Conservation (phyloP, 495 filamentous ascomycete species). For the Aeminium ludgeri region DNA sequence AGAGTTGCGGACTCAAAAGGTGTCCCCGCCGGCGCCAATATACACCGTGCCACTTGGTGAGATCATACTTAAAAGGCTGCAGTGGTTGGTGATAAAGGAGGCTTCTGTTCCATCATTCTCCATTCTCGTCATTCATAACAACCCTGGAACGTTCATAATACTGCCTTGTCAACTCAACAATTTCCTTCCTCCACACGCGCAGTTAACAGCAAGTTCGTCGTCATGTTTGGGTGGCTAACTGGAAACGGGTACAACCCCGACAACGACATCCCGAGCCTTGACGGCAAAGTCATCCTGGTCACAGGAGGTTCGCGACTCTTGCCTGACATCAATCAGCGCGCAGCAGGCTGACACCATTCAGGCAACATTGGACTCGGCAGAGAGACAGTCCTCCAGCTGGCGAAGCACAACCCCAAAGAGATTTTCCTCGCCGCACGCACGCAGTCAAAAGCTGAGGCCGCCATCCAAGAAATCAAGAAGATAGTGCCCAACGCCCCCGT, state of each 20-base stretch:
- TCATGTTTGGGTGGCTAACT: constrained; percentile 1
- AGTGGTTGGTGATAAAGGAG: too few relatives aligned
- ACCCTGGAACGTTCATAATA: too few relatives aligned
- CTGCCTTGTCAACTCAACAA: too few relatives aligned
- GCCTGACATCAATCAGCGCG: neutral
- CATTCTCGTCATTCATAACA: too few relatives aligned
- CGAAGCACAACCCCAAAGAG: constrained; percentile 39
- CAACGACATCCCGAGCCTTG: constrained; percentile 18
- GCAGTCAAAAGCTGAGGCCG: constrained; percentile 32
- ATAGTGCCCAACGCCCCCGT: constrained; percentile 31
- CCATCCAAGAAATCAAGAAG: constrained; percentile 34
- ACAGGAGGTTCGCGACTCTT: constrained; percentile 13
- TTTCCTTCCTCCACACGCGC: too few relatives aligned
- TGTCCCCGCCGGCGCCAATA: too few relatives aligned
- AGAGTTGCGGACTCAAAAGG: too few relatives aligned
- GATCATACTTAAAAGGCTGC: too few relatives aligned
- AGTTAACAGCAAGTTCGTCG: too few relatives aligned
- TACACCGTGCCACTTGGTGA: too few relatives aligned
- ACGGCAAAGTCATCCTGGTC: constrained; percentile 17
- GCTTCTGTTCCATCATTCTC: too few relatives aligned
- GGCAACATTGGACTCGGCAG: constrained; percentile 53
- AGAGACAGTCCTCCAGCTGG: constrained; percentile 44
- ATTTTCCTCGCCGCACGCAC: constrained; percentile 50
- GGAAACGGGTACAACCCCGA: constrained; percentile 17
- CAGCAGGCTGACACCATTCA: neutral